These are phyloP conservation scores for Cenchrus purpureus DNA, from an alignment of 176 grass and related monocot species.

Conservation along the genomic window DNA sequence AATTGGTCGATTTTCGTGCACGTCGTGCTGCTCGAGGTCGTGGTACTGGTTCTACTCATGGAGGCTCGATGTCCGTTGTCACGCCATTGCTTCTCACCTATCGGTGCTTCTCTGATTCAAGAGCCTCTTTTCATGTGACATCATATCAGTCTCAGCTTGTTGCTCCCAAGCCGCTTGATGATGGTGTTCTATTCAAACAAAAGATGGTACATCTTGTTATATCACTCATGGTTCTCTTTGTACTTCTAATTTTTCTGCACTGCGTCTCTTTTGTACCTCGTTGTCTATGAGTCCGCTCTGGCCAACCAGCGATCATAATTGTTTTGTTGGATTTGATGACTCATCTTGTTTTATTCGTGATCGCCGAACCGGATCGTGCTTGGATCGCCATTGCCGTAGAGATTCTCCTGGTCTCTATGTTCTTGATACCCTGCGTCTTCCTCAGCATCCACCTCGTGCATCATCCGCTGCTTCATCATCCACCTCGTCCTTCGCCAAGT, in stretches of 20 bases:
- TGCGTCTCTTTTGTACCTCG: neutral
- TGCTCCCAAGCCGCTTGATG: neutral
- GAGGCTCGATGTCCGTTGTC: neutral
- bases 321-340: neutral
- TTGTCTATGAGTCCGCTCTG: neutral
- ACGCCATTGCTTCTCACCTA: no score
- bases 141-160: neutral
- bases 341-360: neutral
- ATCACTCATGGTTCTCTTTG: neutral
- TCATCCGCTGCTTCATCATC: no score
- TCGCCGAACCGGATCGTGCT: neutral
- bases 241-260: neutral
- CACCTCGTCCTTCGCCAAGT: neutral
- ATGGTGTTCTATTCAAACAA: neutral
- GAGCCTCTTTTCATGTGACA: no score
- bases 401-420: no score
- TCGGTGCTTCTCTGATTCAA: neutral
- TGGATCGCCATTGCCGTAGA: no score
- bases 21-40: neutral
- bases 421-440: neutral
- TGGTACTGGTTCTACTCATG: neutral
- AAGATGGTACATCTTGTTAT: neutral
- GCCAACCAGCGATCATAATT: no score
- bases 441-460: neutral
- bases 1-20: neutral